These are phyloP conservation scores for Chlamydomonas sp. DNA, from an alignment of 139 green algal species.

Conservation along the genomic window DNA sequence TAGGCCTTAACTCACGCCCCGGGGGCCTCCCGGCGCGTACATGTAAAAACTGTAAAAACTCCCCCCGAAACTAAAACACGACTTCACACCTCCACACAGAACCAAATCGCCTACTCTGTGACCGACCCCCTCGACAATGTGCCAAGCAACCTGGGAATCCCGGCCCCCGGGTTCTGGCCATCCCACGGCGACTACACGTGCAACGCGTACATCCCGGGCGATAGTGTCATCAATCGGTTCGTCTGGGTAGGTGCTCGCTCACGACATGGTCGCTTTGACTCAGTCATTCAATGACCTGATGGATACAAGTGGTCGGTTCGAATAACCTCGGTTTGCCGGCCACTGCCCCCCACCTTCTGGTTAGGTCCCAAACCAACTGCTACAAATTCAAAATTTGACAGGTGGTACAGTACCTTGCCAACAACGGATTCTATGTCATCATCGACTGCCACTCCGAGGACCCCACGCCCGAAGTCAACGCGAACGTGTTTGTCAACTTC, in stretches of 20 bases:
- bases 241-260: no score
- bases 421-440: slow-evolving; percentile 51
- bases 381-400: no score
- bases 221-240: slow-evolving; percentile 33
- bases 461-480: neutral
- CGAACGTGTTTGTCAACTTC: neutral
- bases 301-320: no score
- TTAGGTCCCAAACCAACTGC: no score
- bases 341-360: no score
- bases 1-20: no score
- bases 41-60: no score
- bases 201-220: slow-evolving; percentile 34
- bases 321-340: no score
- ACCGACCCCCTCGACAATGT: neutral
- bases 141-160: neutral
- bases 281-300: no score
- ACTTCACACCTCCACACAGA: neutral
- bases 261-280: no score
- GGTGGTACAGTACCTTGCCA: slow-evolving; percentile 39
- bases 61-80: no score
- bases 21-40: no score
- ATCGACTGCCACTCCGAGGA: slow-evolving; percentile 35
- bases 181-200: slow-evolving; percentile 1
- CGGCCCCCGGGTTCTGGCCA: neutral
- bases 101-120: neutral